phyloP scores from a whole-genome alignment of 257 asterid species.

The Solanum etuberosum region DNA sequence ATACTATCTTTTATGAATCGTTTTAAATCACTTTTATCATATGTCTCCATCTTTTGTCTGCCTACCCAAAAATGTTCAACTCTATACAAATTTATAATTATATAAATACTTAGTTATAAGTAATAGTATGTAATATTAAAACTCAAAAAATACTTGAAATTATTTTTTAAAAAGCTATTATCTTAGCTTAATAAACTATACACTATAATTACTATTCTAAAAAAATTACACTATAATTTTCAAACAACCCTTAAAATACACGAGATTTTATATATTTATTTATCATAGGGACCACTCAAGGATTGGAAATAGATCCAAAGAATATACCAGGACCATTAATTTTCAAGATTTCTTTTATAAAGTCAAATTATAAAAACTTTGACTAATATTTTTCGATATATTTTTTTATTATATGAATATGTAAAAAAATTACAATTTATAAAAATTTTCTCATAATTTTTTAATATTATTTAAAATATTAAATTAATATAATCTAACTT shows the following conservation, averaged over 20 bases:
- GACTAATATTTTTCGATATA: too few species aligned
- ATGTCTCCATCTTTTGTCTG: neutral
- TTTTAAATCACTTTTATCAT: neutral
- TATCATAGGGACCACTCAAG: neutral
- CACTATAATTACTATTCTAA: neutral
- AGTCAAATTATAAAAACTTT: too few species aligned
- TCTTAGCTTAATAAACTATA: neutral
- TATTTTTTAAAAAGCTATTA: too few species aligned
- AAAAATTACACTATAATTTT: neutral
- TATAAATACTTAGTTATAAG: neutral
- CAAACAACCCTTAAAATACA: neutral
- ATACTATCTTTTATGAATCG: too few species aligned
- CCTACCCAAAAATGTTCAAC: too few species aligned
- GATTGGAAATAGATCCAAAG: neutral
- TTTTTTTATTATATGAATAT: too few species aligned
- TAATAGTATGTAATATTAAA: neutral
- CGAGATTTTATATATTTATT: neutral
- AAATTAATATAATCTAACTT: too few species aligned
- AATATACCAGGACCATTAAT: neutral
- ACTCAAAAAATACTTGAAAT: neutral
- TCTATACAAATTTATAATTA: too few species aligned
- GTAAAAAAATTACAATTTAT: too few species aligned
- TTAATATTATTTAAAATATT: too few species aligned
- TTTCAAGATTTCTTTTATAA: fast-evolving
- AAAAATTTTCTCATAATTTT: fast-evolving